phyloP scores from a whole-genome alignment of 257 asterid genomes.

The Solanum virginianum region DNA sequence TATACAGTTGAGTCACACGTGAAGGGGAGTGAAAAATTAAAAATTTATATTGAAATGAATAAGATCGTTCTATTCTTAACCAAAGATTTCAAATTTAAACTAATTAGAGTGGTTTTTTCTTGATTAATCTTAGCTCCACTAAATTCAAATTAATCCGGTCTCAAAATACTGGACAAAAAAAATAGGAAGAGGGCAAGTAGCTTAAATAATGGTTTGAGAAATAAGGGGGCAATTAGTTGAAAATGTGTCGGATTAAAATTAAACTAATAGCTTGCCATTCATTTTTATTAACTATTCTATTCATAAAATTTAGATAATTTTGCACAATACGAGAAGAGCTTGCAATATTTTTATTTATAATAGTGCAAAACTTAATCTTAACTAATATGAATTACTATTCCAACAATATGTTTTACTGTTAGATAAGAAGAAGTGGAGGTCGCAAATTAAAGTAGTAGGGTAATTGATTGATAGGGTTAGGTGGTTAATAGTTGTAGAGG shows the following conservation, averaged over 20 bases:
- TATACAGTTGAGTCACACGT: background rate
- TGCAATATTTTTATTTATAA: background rate
- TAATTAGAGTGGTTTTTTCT: background rate
- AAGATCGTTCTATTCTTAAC: accelerated
- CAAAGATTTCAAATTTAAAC: background rate
- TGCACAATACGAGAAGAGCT: too few relatives aligned
- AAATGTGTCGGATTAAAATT: background rate
- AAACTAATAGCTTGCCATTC: background rate
- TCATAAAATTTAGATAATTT: too few relatives aligned
- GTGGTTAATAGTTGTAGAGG: too few relatives aligned
- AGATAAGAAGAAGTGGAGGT: too few relatives aligned
- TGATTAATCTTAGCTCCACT: background rate
- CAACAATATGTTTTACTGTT: background rate
- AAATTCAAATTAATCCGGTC: background rate
- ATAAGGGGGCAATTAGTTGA: background rate
- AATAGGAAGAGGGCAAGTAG: background rate
- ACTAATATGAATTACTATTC: background rate
- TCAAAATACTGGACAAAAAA: too few relatives aligned
- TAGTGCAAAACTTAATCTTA: background rate
- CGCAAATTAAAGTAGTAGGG: too few relatives aligned
- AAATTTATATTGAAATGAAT: background rate
- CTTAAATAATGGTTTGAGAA: background rate
- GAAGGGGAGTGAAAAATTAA: background rate
- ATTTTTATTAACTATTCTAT: background rate
- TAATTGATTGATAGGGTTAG: too few relatives aligned